A percentile compares a stretch with the other conserved stretches of the same genome.
phyloP scores from a whole-genome alignment of 352 stramenopile species.

The Aphanomyces astaci region DNA sequence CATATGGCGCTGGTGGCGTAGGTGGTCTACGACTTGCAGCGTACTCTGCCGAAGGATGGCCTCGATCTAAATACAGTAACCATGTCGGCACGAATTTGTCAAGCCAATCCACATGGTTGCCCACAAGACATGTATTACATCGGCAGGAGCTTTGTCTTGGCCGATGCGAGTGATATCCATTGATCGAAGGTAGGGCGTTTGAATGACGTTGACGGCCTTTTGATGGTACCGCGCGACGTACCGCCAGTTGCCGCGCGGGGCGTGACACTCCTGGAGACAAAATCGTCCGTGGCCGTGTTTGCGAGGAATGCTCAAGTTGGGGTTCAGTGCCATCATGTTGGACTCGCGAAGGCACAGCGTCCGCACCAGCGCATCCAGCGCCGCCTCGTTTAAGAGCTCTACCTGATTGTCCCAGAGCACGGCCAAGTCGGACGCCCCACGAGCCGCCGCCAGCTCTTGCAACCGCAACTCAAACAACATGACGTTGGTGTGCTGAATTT shows the following conservation, averaged over 20 bases:
- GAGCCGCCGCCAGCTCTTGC: conserved; percentile 13
- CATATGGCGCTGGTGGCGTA: background rate
- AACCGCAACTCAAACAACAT: conserved; percentile 34
- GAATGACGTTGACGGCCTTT: background rate
- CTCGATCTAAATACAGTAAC: conserved; percentile 23
- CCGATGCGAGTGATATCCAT: background rate
- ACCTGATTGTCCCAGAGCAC: conserved; percentile 21
- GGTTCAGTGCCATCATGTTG: conserved; percentile 26
- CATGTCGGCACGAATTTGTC: too few relatives aligned
- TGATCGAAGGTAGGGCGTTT: background rate
- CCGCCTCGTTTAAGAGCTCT: conserved; percentile 22
- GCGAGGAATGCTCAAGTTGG: conserved; percentile 25
- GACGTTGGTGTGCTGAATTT: conserved; percentile 31
- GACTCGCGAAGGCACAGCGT: conserved; percentile 29
- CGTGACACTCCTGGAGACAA: conserved; percentile 30
- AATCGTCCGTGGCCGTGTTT: conserved; percentile 23
- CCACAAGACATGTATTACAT: too few relatives aligned
- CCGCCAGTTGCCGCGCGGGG: background rate
- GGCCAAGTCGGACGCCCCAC: conserved; percentile 7
- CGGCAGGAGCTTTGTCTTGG: background rate
- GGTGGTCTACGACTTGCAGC: background rate
- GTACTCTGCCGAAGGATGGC: background rate
- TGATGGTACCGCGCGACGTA: background rate
- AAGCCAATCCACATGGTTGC: too few relatives aligned
- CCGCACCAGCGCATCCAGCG: conserved; percentile 27